Evolutionary conservation across 106 monocot species (phyloP).

Genomic region (Acanthochlamys bracteata): DNA sequence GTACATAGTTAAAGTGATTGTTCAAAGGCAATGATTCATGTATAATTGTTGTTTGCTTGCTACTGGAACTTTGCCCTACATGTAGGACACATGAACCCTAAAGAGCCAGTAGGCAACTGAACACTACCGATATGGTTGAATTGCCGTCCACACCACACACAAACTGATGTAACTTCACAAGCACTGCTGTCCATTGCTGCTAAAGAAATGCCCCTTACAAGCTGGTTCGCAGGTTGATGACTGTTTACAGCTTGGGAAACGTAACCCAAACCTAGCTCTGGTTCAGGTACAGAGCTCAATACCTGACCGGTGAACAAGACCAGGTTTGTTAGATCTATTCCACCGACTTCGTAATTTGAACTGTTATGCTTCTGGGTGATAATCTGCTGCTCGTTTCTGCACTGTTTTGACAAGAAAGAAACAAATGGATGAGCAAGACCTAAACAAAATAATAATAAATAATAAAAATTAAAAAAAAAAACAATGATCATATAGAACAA

Average conservation of each 20-base stretch:
- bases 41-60: neutral
- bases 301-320: conserved; percentile 14
- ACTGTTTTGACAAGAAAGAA: conserved; percentile 16
- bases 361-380: conserved; percentile 22
- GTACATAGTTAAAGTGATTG: too few species aligned
- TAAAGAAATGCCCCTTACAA: conserved; percentile 43
- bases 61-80: conserved; percentile 46
- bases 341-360: conserved; percentile 20
- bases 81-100: conserved; percentile 60
- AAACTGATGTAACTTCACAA: conserved; percentile 22
- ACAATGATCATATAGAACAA: neutral
- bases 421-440: too few species aligned
- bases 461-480: neutral
- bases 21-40: neutral
- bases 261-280: conserved; percentile 35
- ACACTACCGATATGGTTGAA: conserved; percentile 24
- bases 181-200: conserved; percentile 12
- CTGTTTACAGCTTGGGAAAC: conserved; percentile 11
- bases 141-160: conserved; percentile 69
- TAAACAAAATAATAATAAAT: neutral
- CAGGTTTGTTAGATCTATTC: conserved; percentile 20
- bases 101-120: conserved; percentile 32
- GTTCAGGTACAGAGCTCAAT: conserved; percentile 11
- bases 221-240: conserved; percentile 16
- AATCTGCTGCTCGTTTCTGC: conserved; percentile 7